Evolutionary conservation across 768 basidiomycete species (phyloP).

Genomic region (Cystobasidium onofrii): DNA sequence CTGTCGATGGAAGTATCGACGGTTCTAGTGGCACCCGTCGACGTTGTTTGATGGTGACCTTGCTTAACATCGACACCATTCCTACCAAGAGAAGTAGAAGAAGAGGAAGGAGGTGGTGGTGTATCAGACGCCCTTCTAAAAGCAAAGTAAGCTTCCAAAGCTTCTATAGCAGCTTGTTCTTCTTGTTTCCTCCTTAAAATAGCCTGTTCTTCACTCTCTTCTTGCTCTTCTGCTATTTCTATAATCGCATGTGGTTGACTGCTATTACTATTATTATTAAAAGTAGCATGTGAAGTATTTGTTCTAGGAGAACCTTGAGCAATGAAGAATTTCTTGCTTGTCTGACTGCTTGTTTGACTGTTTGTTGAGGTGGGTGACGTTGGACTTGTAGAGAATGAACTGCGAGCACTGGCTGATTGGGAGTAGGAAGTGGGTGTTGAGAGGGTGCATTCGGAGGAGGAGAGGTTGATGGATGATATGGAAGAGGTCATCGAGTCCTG

Average conservation of each 20-base stretch:
- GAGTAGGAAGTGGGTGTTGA: not conserved
- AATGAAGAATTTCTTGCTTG: not conserved
- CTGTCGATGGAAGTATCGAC: not conserved
- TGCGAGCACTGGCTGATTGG: not conserved
- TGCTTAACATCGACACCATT: not conserved
- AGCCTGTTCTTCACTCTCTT: constrained; percentile 13
- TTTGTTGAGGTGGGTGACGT: not conserved
- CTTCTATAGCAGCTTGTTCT: constrained; percentile 21
- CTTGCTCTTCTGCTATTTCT: not conserved
- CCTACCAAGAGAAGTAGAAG: not conserved
- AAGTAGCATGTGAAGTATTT: not conserved
- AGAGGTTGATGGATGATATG: not conserved
- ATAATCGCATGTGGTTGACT: not conserved
- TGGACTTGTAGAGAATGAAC: not conserved
- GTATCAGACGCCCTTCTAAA: not conserved
- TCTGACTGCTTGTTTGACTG: not conserved
- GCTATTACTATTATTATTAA: too few relatives aligned
- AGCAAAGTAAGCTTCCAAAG: constrained; percentile 10
- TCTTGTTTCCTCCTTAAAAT: not conserved
- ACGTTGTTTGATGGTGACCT: not conserved
- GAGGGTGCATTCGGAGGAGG: not conserved
- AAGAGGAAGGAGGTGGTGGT: too few relatives aligned
- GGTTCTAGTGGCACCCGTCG: not conserved
- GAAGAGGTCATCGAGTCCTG: constrained; percentile 5
- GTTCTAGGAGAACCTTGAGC: not conserved